These are phyloP conservation scores for Russula lepida DNA, from an alignment of 768 basidiomycete species.

Conservation along the genomic window DNA sequence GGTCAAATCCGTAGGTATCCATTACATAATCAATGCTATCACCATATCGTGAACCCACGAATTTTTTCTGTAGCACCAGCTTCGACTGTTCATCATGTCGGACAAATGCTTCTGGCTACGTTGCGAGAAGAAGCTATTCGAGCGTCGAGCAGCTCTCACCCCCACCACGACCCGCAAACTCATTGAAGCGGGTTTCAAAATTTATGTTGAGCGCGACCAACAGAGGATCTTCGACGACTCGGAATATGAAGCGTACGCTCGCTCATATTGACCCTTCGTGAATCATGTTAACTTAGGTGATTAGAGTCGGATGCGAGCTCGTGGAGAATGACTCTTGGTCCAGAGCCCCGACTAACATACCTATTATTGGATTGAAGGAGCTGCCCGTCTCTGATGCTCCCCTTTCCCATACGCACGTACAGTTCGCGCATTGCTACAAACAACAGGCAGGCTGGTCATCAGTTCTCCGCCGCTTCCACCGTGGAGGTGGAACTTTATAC, in stretches of 20 bases:
- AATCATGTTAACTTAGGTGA: conserved; percentile 7
- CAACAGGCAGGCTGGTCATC: conserved; percentile 86
- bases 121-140: conserved; percentile 94
- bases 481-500: conserved; percentile 79
- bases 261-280: not conserved
- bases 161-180: conserved; percentile 85
- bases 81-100: conserved; percentile 33
- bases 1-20: not conserved
- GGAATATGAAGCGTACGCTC: conserved; percentile 84
- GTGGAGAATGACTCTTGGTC: conserved; percentile 88
- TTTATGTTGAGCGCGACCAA: conserved; percentile 86
- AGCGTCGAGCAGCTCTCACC: conserved; percentile 86
- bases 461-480: conserved; percentile 77
- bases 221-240: conserved; percentile 91
- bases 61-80: not conserved
- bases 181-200: conserved; percentile 82
- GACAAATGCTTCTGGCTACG: conserved; percentile 74
- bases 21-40: not conserved
- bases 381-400: conserved; percentile 77
- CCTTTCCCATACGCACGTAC: conserved; percentile 90
- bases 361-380: conserved; percentile 95
- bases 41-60: not conserved
- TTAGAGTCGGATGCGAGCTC: conserved; percentile 83
- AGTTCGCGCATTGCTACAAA: conserved; percentile 98
- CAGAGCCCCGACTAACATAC: conserved; percentile 57